Base-by-base conservation (phyloP, 495 filamentous ascomycete species). In the Daldinia decipiens region DNA sequence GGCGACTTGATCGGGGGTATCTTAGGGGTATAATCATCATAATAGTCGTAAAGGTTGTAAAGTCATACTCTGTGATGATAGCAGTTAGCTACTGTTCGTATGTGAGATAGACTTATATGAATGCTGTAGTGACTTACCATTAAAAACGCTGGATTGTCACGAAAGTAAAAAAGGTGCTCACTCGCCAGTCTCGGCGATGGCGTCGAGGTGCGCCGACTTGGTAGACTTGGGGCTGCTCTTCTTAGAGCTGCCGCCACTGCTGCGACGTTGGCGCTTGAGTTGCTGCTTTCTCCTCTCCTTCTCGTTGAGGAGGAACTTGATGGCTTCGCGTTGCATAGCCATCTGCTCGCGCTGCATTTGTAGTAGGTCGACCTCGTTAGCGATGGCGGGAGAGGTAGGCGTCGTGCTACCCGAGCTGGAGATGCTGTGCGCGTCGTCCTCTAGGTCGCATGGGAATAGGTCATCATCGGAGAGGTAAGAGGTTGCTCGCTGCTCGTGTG, bases 381-480 rank as follows among this genome's bases (percentile, higher is more conserved):
- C 50, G 50, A 65, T 65, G 39, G 19, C 65, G 31, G 79, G 79
- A 29, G 76, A 76, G 5, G 80, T 79, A 17, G 82, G 82, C 19
- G 76, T 73, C 12, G 74, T 77, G 78, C 81, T 82, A 76, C 75
- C 79, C 51, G 77, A 74, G 79, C 82, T 83, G 4, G 82, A 81
- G 27, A 82, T 74, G 75, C 79, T 82, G 70, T 76, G 79, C 55
- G 76, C 72, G 65, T 84, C 82, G 71, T 85, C 82, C 63, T 79
- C 78, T 53, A 78, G 73, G 32, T 82, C 80, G 59, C 55, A 62
- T 52, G 74, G 74, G 63, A 82, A 77, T 15, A 84, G 78, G 72
- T 85, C 83, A 76, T 85, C 83, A 74, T 85, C 83, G 13, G 82
- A 82, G 38, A 85, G 78, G 74, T 82, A 85, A 6, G 82, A 83